Evolutionary conservation across 345 rosid genomes (phyloP), one percentile per base, ranked within the genome.

Genomic region (Eucalyptus tenuipes): DNA sequence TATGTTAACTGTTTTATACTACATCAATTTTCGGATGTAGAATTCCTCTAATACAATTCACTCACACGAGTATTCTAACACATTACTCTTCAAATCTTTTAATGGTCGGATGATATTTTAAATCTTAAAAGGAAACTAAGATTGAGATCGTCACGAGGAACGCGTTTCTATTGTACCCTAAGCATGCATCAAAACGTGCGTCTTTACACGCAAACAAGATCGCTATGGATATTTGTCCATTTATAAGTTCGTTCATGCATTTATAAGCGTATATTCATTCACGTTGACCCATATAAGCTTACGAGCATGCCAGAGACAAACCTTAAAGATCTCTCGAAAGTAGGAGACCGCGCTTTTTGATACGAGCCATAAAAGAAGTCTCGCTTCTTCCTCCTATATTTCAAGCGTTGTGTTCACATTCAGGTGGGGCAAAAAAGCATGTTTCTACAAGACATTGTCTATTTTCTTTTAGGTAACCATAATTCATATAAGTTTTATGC

Each of bases 21-120:
- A 7, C 4, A 50, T 50, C 55, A 7, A 17, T 50, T 50, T 7
- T 17, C 4, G 2, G 2, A 17, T 50, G 22, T 1, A 1, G 1
- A 50, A 50, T 50, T 50, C 55, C 55, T 50, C 4, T 17, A 50
- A 1, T 50, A 50, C 4, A 50, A 17, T 50, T 50, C 55, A 50
- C 55, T 50, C 9, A 0, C 55, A 50, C 0, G 2, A 50, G 22
- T 50, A 50, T 50, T 50, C 55, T 50, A 50, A 50, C 55, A 7
- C 5, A 4, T 22, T 55, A 2, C 59, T 55, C 59, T 55, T 24
- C 27, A 55, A 24, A 7, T 50, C 59, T 55, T 55, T 55, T 55
- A 55, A 55, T 24, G 27, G 64, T 29, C 7, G 4, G 14, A 24
- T 24, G 64, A 25, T 57, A 57, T 57, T 24, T 10, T 57, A 57